A percentile compares a stretch with the other conserved stretches of the same genome.
These are phyloP conservation scores for Cucumis melo DNA, from an alignment of 306 rosid genomes.

Conservation along the genomic window DNA sequence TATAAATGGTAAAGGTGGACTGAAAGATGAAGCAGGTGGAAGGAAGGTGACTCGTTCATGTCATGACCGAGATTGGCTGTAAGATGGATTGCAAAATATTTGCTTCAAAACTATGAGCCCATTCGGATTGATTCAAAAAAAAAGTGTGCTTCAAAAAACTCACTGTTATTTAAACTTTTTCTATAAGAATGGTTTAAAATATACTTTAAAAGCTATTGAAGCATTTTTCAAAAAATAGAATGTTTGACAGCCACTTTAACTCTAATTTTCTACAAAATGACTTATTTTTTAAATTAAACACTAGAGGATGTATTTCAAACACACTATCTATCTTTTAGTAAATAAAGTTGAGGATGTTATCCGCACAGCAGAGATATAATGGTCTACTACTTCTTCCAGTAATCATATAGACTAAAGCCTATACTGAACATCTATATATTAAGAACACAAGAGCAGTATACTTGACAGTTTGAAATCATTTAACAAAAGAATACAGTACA, in stretches of 20 bases:
- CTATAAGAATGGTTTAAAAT: too few species aligned
- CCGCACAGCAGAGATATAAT: not conserved
- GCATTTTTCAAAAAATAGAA: too few species aligned
- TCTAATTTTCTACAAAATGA: too few species aligned
- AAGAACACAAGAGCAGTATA: not conserved
- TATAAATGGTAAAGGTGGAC: not conserved
- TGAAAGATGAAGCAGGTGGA: not conserved
- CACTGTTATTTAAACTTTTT: too few species aligned
- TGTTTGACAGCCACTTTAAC: too few species aligned
- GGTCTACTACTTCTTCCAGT: not conserved
- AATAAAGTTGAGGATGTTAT: not conserved
- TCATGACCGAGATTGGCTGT: not conserved
- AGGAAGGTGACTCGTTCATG: not conserved
- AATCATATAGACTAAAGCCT: not conserved
- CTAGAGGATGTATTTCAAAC: too few species aligned
- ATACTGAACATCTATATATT: not conserved
- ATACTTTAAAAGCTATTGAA: too few species aligned
- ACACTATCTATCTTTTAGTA: not conserved
- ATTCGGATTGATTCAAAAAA: too few species aligned
- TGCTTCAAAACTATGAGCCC: not conserved
- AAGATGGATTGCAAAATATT: not conserved
- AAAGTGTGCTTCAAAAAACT: too few species aligned
- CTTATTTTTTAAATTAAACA: too few species aligned
- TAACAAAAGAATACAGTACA: not conserved
- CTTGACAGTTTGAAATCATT: not conserved